phyloP scores from a whole-genome alignment of 805 yeast species.

The Metschnikowia shivogae region DNA sequence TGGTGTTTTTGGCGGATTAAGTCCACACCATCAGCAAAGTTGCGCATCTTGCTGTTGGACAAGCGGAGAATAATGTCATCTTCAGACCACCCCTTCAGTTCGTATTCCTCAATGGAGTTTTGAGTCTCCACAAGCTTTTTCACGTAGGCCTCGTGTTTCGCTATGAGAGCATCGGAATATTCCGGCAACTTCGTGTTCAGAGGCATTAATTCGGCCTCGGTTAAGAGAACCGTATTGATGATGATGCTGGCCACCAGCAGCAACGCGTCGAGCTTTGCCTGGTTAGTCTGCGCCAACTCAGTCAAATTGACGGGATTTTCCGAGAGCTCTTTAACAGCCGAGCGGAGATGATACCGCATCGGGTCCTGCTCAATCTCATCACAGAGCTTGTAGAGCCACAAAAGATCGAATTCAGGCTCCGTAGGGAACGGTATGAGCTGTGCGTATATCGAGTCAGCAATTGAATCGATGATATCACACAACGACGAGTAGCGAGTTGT shows the following conservation, averaged over 20 bases:
- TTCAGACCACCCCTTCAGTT: slow-evolving; percentile 35
- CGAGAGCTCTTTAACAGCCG: slow-evolving; percentile 31
- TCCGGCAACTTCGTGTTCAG: slow-evolving; percentile 39
- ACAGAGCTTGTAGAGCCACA: slow-evolving; percentile 39
- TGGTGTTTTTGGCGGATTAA: neutral
- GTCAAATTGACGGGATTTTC: slow-evolving; percentile 31
- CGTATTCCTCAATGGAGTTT: slow-evolving; percentile 28
- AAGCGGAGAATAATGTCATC: slow-evolving; percentile 38
- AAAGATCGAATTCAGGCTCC: slow-evolving; percentile 20
- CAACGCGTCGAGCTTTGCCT: slow-evolving; percentile 18
- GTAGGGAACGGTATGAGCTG: slow-evolving; percentile 35
- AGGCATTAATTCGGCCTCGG: slow-evolving; percentile 30
- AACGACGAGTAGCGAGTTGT: slow-evolving; percentile 44
- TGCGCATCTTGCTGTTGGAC: slow-evolving; percentile 9
- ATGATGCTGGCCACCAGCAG: slow-evolving; percentile 28
- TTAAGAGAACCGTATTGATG: slow-evolving; percentile 25
- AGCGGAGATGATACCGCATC: slow-evolving; percentile 44
- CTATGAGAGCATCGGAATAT: slow-evolving; percentile 23
- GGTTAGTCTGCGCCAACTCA: slow-evolving; percentile 26
- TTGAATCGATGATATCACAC: slow-evolving; percentile 34
- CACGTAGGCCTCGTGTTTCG: slow-evolving; percentile 20
- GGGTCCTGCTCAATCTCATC: slow-evolving; percentile 46
- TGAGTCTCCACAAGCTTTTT: slow-evolving; percentile 19
- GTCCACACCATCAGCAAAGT: slow-evolving; percentile 8
- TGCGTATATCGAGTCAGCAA: slow-evolving; percentile 38